Conservation (phyloP, 495 filamentous ascomycete genomes). For the Aspergillus asperescens region DNA sequence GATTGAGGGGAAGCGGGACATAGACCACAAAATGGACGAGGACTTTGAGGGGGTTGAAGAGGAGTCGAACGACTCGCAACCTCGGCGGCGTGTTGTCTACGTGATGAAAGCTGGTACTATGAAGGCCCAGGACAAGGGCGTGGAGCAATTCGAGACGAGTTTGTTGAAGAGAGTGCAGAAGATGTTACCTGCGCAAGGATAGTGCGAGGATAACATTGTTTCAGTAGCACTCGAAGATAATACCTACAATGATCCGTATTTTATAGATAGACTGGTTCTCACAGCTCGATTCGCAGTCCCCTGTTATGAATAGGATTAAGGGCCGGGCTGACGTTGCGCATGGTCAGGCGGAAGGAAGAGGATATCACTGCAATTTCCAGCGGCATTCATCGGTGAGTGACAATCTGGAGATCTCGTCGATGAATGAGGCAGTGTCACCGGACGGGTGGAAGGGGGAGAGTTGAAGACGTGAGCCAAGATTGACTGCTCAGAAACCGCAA, state of each 20-base stretch:
- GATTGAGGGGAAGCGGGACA: constrained; percentile 55
- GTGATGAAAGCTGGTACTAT: constrained; percentile 53
- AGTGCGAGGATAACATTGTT: too few species aligned
- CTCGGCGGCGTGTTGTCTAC: constrained; percentile 53
- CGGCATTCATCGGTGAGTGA: too few species aligned
- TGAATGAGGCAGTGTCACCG: not conserved
- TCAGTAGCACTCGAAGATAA: too few species aligned
- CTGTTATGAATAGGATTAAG: not conserved
- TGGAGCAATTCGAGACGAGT: constrained; percentile 58
- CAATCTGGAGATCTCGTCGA: too few species aligned
- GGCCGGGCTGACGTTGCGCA: not conserved
- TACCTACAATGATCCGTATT: too few species aligned
- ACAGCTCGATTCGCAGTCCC: too few species aligned
- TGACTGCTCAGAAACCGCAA: not conserved
- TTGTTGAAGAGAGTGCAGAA: constrained; percentile 54
- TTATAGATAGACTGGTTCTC: too few species aligned
- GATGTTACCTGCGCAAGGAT: constrained; percentile 23
- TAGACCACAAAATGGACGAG: constrained; percentile 37
- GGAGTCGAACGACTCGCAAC: constrained; percentile 40
- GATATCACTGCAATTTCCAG: too few species aligned
- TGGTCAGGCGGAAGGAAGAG: too few species aligned
- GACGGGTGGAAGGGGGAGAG: not conserved
- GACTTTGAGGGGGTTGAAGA: constrained; percentile 49
- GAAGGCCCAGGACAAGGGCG: constrained; percentile 51
- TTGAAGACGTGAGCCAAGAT: not conserved